Percentiles rank a stretch among this genome's conserved stretches.
These are phyloP conservation scores for Solanum etuberosum DNA, from an alignment of 257 asterid species.

Conservation along the genomic window DNA sequence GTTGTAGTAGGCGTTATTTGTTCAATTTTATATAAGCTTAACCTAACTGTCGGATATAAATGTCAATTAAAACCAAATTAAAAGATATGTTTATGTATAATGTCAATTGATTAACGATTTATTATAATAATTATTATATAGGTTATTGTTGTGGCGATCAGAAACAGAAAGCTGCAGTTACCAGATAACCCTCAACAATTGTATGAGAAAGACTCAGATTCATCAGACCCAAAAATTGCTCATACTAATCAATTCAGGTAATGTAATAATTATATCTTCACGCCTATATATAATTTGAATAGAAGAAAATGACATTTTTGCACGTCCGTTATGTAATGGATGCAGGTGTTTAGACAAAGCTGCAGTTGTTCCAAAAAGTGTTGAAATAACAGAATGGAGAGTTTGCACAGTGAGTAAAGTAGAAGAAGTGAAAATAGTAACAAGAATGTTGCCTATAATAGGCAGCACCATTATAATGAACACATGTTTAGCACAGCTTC, in stretches of 20 bases:
- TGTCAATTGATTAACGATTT: neutral
- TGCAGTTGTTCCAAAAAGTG: slow-evolving; percentile 21
- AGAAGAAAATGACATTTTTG: neutral
- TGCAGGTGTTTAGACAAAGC: slow-evolving; percentile 63
- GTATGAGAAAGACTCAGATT: slow-evolving; percentile 23
- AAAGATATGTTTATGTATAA: neutral
- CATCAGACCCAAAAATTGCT: slow-evolving; percentile 9
- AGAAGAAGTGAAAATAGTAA: slow-evolving; percentile 55
- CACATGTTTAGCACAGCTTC: slow-evolving; percentile 74
- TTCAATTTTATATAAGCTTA: neutral
- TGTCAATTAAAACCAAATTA: neutral
- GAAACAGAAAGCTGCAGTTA: slow-evolving; percentile 21
- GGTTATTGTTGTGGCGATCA: slow-evolving; percentile 14
- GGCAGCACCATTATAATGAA: slow-evolving; percentile 63
- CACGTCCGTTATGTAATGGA: neutral
- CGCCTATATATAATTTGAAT: neutral
- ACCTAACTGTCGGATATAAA: too few relatives aligned
- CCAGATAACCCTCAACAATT: slow-evolving; percentile 24
- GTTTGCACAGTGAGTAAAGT: slow-evolving; percentile 58
- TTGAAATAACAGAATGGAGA: slow-evolving; percentile 26
- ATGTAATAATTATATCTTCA: neutral
- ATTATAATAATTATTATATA: neutral
- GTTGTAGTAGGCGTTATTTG: neutral
- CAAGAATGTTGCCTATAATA: slow-evolving; percentile 59
- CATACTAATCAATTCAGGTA: slow-evolving; percentile 47